phyloP scores from a whole-genome alignment of 1,284 basidiomycete genomes.

The Ustilago bromivora region DNA sequence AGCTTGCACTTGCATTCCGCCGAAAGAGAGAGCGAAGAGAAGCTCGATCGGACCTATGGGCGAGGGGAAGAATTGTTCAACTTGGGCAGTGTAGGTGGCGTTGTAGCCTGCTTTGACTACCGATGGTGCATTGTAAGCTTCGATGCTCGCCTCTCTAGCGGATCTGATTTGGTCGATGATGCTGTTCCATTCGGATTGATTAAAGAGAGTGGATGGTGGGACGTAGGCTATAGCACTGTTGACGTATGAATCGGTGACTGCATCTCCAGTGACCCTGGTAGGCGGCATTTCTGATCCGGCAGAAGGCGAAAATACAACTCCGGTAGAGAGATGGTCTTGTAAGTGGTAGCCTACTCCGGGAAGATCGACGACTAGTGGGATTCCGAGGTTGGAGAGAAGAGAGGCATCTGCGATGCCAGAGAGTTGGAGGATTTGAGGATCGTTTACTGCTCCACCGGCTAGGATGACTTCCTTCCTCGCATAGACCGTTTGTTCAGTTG shows the following conservation, averaged over 20 bases:
- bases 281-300: conserved; percentile 69
- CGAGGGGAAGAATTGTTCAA: conserved; percentile 70
- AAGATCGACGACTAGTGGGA: conserved; percentile 62
- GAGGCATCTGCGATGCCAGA: conserved; percentile 73
- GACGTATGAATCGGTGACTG: conserved; percentile 75
- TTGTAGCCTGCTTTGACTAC: conserved; percentile 77
- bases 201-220: conserved; percentile 74
- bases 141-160: conserved; percentile 60
- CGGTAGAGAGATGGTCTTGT: conserved; percentile 68
- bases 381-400: conserved; percentile 72
- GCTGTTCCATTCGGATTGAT: conserved; percentile 50
- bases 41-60: conserved; percentile 58
- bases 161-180: conserved; percentile 38
- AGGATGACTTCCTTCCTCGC: conserved; percentile 71
- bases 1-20: conserved; percentile 73
- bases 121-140: conserved; percentile 73
- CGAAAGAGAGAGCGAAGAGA: conserved; percentile 52
- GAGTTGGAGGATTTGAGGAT: conserved; percentile 71
- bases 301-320: conserved; percentile 24
- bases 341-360: conserved; percentile 70
- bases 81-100: conserved; percentile 74
- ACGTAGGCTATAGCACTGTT: conserved; percentile 79
- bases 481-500: conserved; percentile 51
- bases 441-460: conserved; percentile 71
- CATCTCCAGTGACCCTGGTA: conserved; percentile 55